These are phyloP conservation scores for Physcomitrium patens DNA, from an alignment of 225 moss, liverwort and hornwort species.

Conservation along the genomic window DNA sequence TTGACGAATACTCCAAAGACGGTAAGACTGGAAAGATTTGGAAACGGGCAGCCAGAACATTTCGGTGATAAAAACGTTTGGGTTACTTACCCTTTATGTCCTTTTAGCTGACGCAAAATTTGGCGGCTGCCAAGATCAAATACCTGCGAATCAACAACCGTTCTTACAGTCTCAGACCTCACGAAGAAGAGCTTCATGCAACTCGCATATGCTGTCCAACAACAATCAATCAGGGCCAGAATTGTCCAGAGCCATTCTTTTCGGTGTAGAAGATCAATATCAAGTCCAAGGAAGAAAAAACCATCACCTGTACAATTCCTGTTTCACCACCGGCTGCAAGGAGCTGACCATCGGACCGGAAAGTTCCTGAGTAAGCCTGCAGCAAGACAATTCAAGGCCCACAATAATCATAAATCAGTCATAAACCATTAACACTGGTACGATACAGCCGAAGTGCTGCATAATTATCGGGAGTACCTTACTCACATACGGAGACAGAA, in stretches of 20 bases:
- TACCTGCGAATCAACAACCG: constrained; percentile 51
- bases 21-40: neutral
- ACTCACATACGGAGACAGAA: neutral
- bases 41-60: neutral
- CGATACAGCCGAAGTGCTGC: neutral
- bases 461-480: neutral
- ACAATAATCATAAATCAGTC: constrained; percentile 1
- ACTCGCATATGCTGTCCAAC: neutral
- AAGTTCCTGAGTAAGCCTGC: constrained; percentile 87
- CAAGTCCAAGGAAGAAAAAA: neutral
- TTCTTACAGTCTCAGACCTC: constrained; percentile 7
- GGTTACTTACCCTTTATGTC: constrained; percentile 71
- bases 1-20: neutral
- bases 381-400: constrained; percentile 5
- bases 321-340: constrained; percentile 93
- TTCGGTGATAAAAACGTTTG: neutral
- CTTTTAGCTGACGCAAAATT: constrained; percentile 84
- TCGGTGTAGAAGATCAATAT: neutral
- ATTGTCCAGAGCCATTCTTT: neutral
- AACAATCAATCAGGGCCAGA: neutral
- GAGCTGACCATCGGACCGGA: constrained; percentile 89
- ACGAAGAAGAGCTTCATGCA: neutral
- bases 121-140: constrained; percentile 90
- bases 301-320: constrained; percentile 79
- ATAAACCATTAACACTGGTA: neutral